Base-by-base conservation (phyloP, 768 basidiomycete genomes). In the Boletus pseudo-olivaceus region DNA sequence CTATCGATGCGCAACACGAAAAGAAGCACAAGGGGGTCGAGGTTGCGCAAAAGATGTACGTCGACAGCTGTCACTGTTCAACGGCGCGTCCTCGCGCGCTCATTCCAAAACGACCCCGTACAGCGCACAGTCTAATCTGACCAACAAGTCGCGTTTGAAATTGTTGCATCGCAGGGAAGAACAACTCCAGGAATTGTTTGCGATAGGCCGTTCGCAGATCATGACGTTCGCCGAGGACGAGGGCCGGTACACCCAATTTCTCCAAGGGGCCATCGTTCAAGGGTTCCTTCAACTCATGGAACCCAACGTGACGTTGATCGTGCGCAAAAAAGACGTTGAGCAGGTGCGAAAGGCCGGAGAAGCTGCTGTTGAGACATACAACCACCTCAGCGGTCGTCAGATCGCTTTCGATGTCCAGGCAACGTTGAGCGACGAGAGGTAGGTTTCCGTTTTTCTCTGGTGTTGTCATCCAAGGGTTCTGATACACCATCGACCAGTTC, bases 21-120 rank as follows among this genome's bases (percentile, higher is more conserved):
- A 96, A 97, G 85, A 98, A 93, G 76, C 83, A 83, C 66, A 99
- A 99, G 73, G 90, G 89, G 53, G 88, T 85, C 12, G 93, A 98
- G 68, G 87, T 93, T 17, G 83, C 93, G 35, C 93, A 94, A 80
- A 98, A 97, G 80, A 98, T 99, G 96, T 96, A 65, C 55, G 85
- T 74, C 19, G 73, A 30, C 17, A 5, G 14, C 58, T 26, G 15
- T 9, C 17, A 38, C 17, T 38, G 5, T 7, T 34, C 4, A 2
- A 23, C 6, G 9, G 17, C 49, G 15, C 34, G 35, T 40, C 45
- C 26, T 42, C 20, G 27, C 42, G 10, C 43, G 32, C 54, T 48
- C 30, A 64, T 32, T 41, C 41, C 0, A 33, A 32, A 40, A 46
- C 52, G 47, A 44, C 45, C 3, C 7, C 32, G 9, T 37, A 1